phyloP scores from a whole-genome alignment of 1,139 yeast genomes.

The Yamadazyma diospyri region DNA sequence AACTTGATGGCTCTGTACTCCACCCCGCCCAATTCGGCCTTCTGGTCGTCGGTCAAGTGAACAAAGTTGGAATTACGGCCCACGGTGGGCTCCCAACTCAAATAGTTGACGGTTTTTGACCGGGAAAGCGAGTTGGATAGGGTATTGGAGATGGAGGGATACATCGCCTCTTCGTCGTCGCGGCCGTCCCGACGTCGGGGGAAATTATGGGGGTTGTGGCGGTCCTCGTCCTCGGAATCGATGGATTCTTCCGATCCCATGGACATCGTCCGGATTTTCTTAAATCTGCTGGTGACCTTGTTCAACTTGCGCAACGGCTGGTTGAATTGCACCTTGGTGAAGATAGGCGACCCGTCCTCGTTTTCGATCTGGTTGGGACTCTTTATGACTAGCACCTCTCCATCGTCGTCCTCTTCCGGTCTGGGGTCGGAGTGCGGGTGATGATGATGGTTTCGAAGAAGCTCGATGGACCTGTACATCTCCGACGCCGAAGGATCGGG shows the following conservation, averaged over 20 bases:
- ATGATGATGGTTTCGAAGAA: slow-evolving; percentile 56
- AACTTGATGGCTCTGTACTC: slow-evolving; percentile 88
- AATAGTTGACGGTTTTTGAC: slow-evolving; percentile 55
- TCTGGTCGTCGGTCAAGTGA: slow-evolving; percentile 75
- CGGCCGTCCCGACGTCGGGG: slow-evolving; percentile 16
- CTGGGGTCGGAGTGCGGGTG: slow-evolving; percentile 2
- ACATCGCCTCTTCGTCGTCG: slow-evolving; percentile 14
- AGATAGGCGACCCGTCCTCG: slow-evolving; percentile 31
- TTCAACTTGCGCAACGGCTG: slow-evolving; percentile 13
- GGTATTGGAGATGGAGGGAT: slow-evolving; percentile 9
- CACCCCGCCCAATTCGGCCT: slow-evolving; percentile 94
- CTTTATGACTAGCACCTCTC: slow-evolving; percentile 68
- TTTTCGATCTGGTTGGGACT: slow-evolving; percentile 73
- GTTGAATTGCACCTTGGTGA: slow-evolving; percentile 25
- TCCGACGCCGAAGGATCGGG: slow-evolving; percentile 74
- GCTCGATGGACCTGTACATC: slow-evolving; percentile 76
- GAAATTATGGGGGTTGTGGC: slow-evolving; percentile 14
- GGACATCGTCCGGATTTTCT: slow-evolving; percentile 14
- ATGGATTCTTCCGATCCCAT: slow-evolving; percentile 15
- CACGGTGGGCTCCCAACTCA: slow-evolving; percentile 88
- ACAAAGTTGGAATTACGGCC: slow-evolving; percentile 96
- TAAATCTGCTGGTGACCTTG: slow-evolving; percentile 22
- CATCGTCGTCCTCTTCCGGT: slow-evolving; percentile 12
- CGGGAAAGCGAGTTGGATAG: slow-evolving; percentile 17
- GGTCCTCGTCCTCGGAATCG: slow-evolving; percentile 19